phyloP scores from a whole-genome alignment of 225 moss, liverwort and hornwort genomes.

The Physcomitrellopsis africana region DNA sequence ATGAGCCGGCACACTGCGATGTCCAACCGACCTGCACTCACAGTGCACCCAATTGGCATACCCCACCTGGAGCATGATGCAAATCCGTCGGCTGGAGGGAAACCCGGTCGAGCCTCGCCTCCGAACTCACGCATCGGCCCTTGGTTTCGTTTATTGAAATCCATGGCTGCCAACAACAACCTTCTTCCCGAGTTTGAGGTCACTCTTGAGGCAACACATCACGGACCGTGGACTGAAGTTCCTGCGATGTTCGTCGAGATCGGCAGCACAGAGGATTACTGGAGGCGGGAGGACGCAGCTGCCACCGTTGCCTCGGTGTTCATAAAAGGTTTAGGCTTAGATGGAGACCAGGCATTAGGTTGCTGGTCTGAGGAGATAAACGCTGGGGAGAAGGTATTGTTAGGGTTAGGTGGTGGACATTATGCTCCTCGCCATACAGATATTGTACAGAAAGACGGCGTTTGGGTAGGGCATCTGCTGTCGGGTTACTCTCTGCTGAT shows the following conservation, averaged over 20 bases:
- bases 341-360: constrained; percentile 55
- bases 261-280: constrained; percentile 58
- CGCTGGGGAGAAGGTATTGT: constrained; percentile 49
- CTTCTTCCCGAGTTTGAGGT: constrained; percentile 66
- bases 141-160: constrained; percentile 62
- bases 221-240: constrained; percentile 56
- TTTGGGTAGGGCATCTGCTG: constrained; percentile 69
- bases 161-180: constrained; percentile 37
- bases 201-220: constrained; percentile 54
- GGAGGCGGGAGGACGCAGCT: constrained; percentile 60
- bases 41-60: constrained; percentile 67
- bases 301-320: constrained; percentile 52
- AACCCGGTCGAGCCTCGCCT: constrained; percentile 62
- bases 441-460: constrained; percentile 52
- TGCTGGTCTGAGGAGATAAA: constrained; percentile 45
- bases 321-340: constrained; percentile 34
- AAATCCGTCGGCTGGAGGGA: constrained; percentile 57
- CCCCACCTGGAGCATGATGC: constrained; percentile 43
- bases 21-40: constrained; percentile 65
- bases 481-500: constrained; percentile 59
- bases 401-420: constrained; percentile 65
- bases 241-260: constrained; percentile 34
- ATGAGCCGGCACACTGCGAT: constrained; percentile 61
- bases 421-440: constrained; percentile 65
- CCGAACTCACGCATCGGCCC: constrained; percentile 63